Base-by-base conservation (phyloP, 257 asterid species). In the Solanum clarkiae region DNA sequence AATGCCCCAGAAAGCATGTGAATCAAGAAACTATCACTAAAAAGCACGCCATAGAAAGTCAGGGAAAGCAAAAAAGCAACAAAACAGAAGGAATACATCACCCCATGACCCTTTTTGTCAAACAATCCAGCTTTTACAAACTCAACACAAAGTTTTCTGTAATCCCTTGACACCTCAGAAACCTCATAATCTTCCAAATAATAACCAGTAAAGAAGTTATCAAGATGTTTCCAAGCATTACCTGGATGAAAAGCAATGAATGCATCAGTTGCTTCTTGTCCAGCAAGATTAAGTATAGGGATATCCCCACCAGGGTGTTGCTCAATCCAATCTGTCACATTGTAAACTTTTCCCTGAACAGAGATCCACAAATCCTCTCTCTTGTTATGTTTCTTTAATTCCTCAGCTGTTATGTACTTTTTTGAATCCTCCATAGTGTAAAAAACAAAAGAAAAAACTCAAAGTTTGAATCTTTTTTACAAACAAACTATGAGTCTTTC, bases 171-270 rank as follows among this genome's bases (percentile, higher is more conserved):
- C 10, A 91, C 92, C 59, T 91, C 92, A 3, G 93, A 91, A 8
- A 89, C 89, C 84, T 82, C 77, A 69, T 88, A 89, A 87, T 91
- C 93, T 22, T 87, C 59, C 54, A 91, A 57, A 65, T 88, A 77
- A 29, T 66, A 91, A 6, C 93, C 93, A 15, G 91, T 87, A 24
- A 91, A 91, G 70, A 88, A 86, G 17, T 49, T 65, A 55, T 91
- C 92, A 1, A 89, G 92, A 68, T 86, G 47, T 82, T 89, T 86
- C 93, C 93, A 91, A 36, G 92, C 93, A 17, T 84, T 80, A 42
- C 91, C 89, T 5, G 93, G 93, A 84, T 91, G 93, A 24, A 88
- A 91, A 49, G 93, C 93, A n/a, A 88, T 88, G 85, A 91, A 91
- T 1, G 93, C 92, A 72, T 91, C 93, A 13, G 92, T 91, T 2